phyloP scores from a whole-genome alignment of 2,329 filamentous ascomycete species.

The Aspergillus thermomutatus region DNA sequence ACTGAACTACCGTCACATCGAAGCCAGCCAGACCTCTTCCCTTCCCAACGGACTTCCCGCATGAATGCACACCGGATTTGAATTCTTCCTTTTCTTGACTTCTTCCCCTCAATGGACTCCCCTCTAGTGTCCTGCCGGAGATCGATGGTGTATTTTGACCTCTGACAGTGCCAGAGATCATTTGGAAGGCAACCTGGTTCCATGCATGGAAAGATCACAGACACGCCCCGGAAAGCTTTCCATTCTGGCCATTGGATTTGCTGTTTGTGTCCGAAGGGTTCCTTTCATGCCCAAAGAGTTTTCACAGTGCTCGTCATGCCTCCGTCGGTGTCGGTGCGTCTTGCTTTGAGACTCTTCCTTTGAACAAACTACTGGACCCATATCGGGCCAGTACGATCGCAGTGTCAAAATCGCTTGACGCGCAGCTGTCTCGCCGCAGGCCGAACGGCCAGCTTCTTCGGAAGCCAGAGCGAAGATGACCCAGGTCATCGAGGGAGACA shows the following conservation, averaged over 20 bases:
- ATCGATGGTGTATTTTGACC: background rate
- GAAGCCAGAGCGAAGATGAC: background rate
- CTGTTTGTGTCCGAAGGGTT: slow-evolving; percentile 1
- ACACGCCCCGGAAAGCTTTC: slow-evolving; percentile 7
- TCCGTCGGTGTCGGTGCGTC: background rate
- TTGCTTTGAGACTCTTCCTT: background rate
- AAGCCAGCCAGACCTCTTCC: slow-evolving; percentile 39
- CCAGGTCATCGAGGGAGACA: background rate
- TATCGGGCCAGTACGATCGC: background rate
- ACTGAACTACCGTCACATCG: slow-evolving; percentile 41
- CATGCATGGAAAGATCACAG: slow-evolving; percentile 7
- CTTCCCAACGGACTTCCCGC: slow-evolving; percentile 32
- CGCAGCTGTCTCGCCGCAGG: background rate
- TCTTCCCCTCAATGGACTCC: background rate
- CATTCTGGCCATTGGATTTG: slow-evolving; percentile 4
- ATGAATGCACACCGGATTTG: slow-evolving; percentile 20
- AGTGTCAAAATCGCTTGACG: background rate
- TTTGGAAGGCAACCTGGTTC: background rate
- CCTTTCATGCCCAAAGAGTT: background rate
- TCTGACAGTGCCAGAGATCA: slow-evolving; percentile 10
- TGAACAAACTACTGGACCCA: background rate
- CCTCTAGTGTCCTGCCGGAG: background rate
- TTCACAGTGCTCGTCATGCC: background rate
- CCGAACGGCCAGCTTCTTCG: background rate
- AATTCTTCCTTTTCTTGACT: background rate